phyloP scores from a whole-genome alignment of 179 eudicot species.

The Beta macrorhiza region DNA sequence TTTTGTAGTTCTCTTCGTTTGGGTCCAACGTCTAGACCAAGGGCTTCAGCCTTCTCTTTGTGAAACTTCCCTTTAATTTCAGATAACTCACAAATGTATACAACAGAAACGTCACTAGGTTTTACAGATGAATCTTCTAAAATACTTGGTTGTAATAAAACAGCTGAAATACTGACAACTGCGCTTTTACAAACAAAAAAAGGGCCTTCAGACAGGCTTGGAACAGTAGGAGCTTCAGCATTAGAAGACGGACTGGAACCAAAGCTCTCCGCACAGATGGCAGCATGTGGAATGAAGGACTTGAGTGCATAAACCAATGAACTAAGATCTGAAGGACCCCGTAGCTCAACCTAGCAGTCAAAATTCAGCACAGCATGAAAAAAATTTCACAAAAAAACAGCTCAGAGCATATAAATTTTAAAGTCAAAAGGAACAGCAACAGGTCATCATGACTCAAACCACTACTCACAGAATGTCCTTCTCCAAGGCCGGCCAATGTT shows the following conservation, averaged over 20 bases:
- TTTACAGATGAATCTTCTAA: slow-evolving; percentile 24
- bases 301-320: slow-evolving; percentile 65
- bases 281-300: slow-evolving; percentile 73
- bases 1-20: slow-evolving; percentile 60
- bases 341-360: slow-evolving; percentile 49
- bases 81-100: slow-evolving; percentile 75
- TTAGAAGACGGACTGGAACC: slow-evolving; percentile 37
- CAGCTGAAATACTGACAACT: slow-evolving; percentile 72
- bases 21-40: slow-evolving; percentile 61
- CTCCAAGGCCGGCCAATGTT: slow-evolving; percentile 15
- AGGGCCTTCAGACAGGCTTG: slow-evolving; percentile 40
- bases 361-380: not conserved
- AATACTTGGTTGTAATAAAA: slow-evolving; percentile 51
- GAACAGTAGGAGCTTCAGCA: slow-evolving; percentile 28
- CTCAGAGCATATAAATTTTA: not conserved
- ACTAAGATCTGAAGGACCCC: slow-evolving; percentile 80
- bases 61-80: slow-evolving; percentile 75
- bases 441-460: not conserved
- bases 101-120: slow-evolving; percentile 65
- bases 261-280: slow-evolving; percentile 62
- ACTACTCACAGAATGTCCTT: slow-evolving; percentile 21
- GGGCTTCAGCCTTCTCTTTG: slow-evolving; percentile 64
- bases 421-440: not conserved
- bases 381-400: not conserved
- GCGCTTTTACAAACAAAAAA: slow-evolving; percentile 50